Conservation (phyloP, 306 rosid species). For the Cicer chorassanicum region DNA sequence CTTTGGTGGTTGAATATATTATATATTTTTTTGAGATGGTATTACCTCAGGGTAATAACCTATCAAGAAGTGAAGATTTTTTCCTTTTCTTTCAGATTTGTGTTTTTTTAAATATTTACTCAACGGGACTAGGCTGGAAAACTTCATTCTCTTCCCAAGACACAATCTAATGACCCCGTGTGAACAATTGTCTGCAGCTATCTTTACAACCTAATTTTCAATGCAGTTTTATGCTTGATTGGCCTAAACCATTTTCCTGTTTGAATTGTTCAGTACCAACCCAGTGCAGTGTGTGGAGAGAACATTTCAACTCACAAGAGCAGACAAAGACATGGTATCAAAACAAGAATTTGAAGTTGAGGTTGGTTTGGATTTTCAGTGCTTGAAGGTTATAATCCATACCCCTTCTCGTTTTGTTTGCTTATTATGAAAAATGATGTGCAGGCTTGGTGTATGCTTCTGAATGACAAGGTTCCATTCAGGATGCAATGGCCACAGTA, state of each 20-base stretch:
- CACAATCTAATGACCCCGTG: conserved; percentile 10
- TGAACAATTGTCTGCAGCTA: background rate
- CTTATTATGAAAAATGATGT: conserved; percentile 39
- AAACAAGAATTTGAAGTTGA: conserved; percentile 85
- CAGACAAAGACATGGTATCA: conserved; percentile 71
- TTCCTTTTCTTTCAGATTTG: background rate
- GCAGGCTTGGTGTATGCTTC: conserved; percentile 99
- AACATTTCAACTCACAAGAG: conserved; percentile 83
- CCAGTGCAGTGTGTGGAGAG: conserved; percentile 86
- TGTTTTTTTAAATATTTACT: conserved; percentile 7
- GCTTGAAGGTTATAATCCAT: conserved; percentile 33
- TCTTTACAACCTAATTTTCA: conserved; percentile 23
- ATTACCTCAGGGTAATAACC: conserved; percentile 4
- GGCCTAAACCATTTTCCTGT: conserved; percentile 40
- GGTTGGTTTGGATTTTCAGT: conserved; percentile 59
- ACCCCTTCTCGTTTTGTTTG: conserved; percentile 24
- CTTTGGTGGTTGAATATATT: background rate
- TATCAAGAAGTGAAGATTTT: conserved; percentile 24
- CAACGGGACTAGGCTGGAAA: conserved; percentile 22
- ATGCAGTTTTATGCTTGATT: conserved; percentile 26
- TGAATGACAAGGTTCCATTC: conserved; percentile 92
- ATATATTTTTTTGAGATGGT: conserved; percentile 30
- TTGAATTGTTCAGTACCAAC: conserved; percentile 64
- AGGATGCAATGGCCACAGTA: conserved; percentile 99
- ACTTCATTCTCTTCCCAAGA: conserved; percentile 16